A percentile compares a stretch with the other conserved stretches of the same genome.
These are phyloP conservation scores for Solanum rostratum DNA, from an alignment of 257 asterid species.

Conservation along the genomic window DNA sequence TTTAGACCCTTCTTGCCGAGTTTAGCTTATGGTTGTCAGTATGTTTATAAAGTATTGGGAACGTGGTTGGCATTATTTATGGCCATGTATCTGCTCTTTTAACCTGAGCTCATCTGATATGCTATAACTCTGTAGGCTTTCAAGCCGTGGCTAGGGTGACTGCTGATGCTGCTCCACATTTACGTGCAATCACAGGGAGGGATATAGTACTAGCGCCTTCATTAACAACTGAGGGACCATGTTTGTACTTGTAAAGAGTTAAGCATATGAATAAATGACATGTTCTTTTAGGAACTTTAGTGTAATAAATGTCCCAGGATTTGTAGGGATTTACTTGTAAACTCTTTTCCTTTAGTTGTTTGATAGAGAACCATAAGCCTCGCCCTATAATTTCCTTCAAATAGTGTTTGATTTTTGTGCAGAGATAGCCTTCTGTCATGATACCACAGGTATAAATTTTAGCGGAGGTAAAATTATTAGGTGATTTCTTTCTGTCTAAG, in stretches of 20 bases:
- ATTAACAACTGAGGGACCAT: background rate
- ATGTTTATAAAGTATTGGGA: background rate
- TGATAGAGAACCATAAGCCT: background rate
- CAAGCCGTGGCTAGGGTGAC: background rate
- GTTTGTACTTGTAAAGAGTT: background rate
- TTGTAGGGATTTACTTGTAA: background rate
- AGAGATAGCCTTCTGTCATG: background rate
- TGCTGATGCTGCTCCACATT: background rate
- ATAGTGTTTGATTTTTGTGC: background rate
- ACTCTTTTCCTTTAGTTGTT: background rate
- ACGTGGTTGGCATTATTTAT: background rate
- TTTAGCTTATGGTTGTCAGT: background rate
- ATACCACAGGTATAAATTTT: background rate
- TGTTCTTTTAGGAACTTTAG: background rate
- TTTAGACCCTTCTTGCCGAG: background rate
- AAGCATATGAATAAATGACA: background rate
- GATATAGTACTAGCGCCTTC: background rate
- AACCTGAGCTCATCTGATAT: background rate
- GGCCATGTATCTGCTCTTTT: background rate
- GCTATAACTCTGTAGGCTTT: background rate
- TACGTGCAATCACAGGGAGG: background rate
- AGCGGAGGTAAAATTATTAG: background rate
- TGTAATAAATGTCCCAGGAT: background rate
- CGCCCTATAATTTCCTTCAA: background rate
- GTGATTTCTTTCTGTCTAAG: background rate